Base-by-base conservation (phyloP, 2,329 filamentous ascomycete genomes). In the Penicillium sp. region DNA sequence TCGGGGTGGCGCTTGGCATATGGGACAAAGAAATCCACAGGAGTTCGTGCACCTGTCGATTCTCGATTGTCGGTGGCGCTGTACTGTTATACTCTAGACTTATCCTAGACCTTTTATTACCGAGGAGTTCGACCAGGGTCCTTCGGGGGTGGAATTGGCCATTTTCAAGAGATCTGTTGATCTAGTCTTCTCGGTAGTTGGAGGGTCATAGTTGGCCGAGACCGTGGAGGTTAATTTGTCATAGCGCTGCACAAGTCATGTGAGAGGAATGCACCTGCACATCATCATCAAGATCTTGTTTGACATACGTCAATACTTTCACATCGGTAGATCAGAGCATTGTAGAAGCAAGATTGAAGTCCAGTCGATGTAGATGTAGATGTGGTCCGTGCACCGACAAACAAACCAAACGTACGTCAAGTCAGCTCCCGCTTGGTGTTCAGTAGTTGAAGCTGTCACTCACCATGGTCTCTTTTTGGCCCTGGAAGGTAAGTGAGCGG, bases 381-480 rank as follows among this genome's bases (percentile, higher is more conserved):
- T 26, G 33, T 27, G 21, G 48, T 26, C 31, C 31, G 47, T 48
- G 46, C 46, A 21, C 37, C 13, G 16, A 24, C 50, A 53, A 53
- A 53, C 50, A 27, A 6, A 37, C 10, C 50, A 53, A 44, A 46
- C 43, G 21, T 37, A 53, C 43, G 37, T 54, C 46, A 58, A 35
- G 35, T 42, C 29, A 48, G 45, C 35, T 27, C 14, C 45, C 27
- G 45, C 50, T 52, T 52, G n/a, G 33, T 21, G 6, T 14, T 21
- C 35, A 9, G 35, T 10, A 26, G 21, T 43, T 9, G n/a, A 35
- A 43, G n/a, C 26, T 49, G 44, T 49, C 43, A 58, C 16, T 26
- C 55, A 59, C 55, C 48, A 95, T 95, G 90, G 89, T 93, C 68
- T 90, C 88, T 52, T 83, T 95, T 65, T 95, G 91, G 90, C 90